These are phyloP conservation scores for Glebionis coronaria DNA, from an alignment of 129 eudicot genomes.

Conservation along the genomic window DNA sequence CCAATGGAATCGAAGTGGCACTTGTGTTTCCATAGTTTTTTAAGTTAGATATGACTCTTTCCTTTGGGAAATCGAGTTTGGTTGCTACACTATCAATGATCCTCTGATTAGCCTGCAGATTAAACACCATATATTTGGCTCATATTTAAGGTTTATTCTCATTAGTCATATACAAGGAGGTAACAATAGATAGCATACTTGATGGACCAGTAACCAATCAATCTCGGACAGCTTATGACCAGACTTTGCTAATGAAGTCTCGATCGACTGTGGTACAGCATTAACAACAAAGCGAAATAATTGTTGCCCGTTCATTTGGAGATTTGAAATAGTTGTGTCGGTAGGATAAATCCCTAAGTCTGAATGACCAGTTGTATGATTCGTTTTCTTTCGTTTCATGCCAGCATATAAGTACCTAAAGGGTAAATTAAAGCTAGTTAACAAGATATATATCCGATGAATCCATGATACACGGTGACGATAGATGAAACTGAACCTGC, in stretches of 20 bases:
- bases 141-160: no score
- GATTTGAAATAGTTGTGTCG: conserved; percentile 43
- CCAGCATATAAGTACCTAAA: conserved; percentile 58
- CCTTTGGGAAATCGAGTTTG: conserved; percentile 56
- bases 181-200: conserved; percentile 33
- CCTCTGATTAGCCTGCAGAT: conserved; percentile 87
- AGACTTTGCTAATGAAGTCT: conserved; percentile 60
- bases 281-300: conserved; percentile 72
- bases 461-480: neutral
- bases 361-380: conserved; percentile 38
- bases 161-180: neutral
- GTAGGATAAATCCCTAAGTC: conserved; percentile 46
- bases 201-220: conserved; percentile 88
- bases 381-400: conserved; percentile 31
- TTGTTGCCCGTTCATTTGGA: conserved; percentile 87
- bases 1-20: conserved; percentile 84
- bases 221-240: conserved; percentile 53
- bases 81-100: conserved; percentile 68
- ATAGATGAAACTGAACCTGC: conserved; percentile 33
- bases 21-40: conserved; percentile 85
- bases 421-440: neutral
- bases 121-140: neutral
- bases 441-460: neutral
- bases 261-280: conserved; percentile 68
- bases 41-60: conserved; percentile 65